Conservation (phyloP, 768 basidiomycete genomes). For the Boletus patriciae region DNA sequence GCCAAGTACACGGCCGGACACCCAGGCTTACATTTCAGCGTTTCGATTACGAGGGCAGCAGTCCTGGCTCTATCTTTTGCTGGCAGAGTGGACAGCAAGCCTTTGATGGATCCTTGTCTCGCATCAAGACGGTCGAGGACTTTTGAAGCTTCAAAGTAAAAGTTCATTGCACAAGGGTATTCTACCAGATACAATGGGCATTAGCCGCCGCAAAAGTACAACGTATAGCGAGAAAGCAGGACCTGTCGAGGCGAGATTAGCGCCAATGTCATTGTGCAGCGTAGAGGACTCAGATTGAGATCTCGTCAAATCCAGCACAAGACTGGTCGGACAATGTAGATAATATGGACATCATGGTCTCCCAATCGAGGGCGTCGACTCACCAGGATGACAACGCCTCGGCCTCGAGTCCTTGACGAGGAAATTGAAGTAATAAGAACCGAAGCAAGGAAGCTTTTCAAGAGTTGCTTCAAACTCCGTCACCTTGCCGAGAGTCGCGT, state of each 20-base stretch:
- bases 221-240: slow-evolving; percentile 15
- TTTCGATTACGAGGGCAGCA: slow-evolving; percentile 89
- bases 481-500: slow-evolving; percentile 32
- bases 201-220: slow-evolving; percentile 29
- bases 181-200: slow-evolving; percentile 28
- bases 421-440: neutral
- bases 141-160: slow-evolving; percentile 89
- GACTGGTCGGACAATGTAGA: slow-evolving; percentile 90
- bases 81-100: slow-evolving; percentile 70
- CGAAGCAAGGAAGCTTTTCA: neutral
- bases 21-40: slow-evolving; percentile 78
- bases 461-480: slow-evolving; percentile 34
- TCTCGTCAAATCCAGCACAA: slow-evolving; percentile 51
- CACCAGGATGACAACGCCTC: slow-evolving; percentile 10
- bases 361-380: slow-evolving; percentile 14
- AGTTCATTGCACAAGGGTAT: slow-evolving; percentile 67
- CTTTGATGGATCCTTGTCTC: slow-evolving; percentile 91
- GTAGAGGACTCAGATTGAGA: slow-evolving; percentile 26
- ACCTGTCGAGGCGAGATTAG: slow-evolving; percentile 32
- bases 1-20: neutral
- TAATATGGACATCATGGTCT: slow-evolving; percentile 64
- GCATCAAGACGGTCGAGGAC: slow-evolving; percentile 82
- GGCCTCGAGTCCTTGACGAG: neutral
- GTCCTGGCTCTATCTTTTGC: slow-evolving; percentile 75
- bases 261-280: slow-evolving; percentile 1